Evolutionary conservation across 179 eudicot species (phyloP).

Genomic region (Drosera spatulata): DNA sequence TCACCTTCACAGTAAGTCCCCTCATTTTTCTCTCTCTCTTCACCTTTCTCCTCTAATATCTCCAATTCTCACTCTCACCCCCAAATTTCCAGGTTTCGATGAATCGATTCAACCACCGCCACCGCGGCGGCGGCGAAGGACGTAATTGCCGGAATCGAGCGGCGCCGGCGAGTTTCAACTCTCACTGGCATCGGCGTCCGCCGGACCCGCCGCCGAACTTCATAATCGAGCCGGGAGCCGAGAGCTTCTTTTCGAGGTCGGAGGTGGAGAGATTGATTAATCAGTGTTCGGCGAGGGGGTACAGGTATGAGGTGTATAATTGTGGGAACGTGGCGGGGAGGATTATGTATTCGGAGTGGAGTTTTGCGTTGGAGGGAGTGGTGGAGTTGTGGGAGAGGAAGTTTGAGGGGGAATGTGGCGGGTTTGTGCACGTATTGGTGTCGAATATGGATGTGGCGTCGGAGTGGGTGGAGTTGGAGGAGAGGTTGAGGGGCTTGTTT

Average conservation of each 20-base stretch:
- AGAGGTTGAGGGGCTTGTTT: conserved; percentile 19
- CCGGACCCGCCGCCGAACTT: conserved; percentile 5
- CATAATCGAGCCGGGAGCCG: conserved; percentile 13
- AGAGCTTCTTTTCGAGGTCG: neutral
- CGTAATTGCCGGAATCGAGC: neutral
- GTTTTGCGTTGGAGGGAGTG: conserved; percentile 9
- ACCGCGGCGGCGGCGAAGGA: conserved; percentile 7
- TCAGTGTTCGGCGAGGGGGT: conserved; percentile 6
- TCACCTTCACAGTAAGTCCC: too few relatives aligned
- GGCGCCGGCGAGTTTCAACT: too few relatives aligned
- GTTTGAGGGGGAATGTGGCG: conserved; percentile 4
- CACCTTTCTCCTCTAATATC: too few relatives aligned
- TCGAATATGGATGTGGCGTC: conserved; percentile 21
- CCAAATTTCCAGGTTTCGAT: too few relatives aligned
- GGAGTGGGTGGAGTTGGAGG: conserved; percentile 21
- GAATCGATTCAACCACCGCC: neutral
- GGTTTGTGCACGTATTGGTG: conserved; percentile 10
- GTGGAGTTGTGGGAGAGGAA: conserved; percentile 21
- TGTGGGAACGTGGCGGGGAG: neutral
- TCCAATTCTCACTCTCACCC: too few relatives aligned
- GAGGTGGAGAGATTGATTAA: conserved; percentile 6
- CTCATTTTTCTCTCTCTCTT: too few relatives aligned
- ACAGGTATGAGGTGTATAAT: neutral
- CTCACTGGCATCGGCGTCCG: neutral
- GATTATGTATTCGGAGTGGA: conserved; percentile 22